These are phyloP conservation scores for Calonectria hongkongensis DNA, from an alignment of 2,329 filamentous ascomycete species.

Conservation along the genomic window DNA sequence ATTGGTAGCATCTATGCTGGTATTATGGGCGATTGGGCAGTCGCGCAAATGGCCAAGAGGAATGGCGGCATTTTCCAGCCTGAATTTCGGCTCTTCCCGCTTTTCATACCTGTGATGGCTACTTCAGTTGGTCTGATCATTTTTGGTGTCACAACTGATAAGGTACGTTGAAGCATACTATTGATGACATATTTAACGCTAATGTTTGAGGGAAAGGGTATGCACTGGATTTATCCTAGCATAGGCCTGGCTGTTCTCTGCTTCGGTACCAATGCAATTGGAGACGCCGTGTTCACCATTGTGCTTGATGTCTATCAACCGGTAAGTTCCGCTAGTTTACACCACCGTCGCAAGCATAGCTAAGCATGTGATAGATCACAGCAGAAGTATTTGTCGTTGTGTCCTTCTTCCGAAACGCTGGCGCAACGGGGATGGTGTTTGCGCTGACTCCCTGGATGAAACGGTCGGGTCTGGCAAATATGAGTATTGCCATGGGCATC, in stretches of 20 bases:
- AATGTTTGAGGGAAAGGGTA: neutral
- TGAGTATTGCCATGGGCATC: neutral
- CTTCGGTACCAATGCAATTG: neutral
- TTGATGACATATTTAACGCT: too few relatives aligned
- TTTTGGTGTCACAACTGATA: slow-evolving; percentile 58
- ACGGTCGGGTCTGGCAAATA: neutral
- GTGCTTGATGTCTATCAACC: slow-evolving; percentile 4
- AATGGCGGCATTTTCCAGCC: slow-evolving; percentile 65
- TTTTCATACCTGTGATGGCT: slow-evolving; percentile 54
- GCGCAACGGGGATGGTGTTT: neutral
- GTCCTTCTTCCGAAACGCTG: neutral
- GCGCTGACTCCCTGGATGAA: neutral
- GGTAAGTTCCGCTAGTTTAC: neutral
- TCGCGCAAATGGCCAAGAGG: slow-evolving; percentile 58
- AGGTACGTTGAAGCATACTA: slow-evolving; percentile 51
- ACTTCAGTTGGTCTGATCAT: slow-evolving; percentile 60
- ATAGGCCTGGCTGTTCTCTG: neutral
- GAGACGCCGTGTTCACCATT: neutral
- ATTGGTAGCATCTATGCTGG: slow-evolving; percentile 61
- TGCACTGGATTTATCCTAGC: slow-evolving; percentile 7
- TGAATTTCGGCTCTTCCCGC: slow-evolving; percentile 62
- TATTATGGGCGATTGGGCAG: slow-evolving; percentile 59
- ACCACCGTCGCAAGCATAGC: too few relatives aligned
- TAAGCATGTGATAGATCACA: neutral
- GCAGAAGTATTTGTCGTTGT: neutral